phyloP scores from a whole-genome alignment of 768 basidiomycete genomes.

The Boletus coccyginus region DNA sequence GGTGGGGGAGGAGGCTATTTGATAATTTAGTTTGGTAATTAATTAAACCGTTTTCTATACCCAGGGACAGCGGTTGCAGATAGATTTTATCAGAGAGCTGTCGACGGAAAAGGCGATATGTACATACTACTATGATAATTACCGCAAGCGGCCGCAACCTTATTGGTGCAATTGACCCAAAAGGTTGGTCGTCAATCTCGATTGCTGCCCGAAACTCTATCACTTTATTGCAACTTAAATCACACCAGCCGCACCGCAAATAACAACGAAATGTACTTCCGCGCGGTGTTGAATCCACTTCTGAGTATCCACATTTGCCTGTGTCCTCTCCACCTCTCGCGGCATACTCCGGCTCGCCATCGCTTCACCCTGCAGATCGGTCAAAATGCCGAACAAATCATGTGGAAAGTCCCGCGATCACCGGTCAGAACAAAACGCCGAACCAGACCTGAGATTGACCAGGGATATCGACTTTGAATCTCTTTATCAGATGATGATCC shows the following conservation, averaged over 20 bases:
- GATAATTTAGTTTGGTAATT: conserved; percentile 35
- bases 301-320: not conserved
- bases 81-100: conserved; percentile 29
- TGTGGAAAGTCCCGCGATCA: conserved; percentile 24
- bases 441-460: conserved; percentile 3
- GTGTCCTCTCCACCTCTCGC: not conserved
- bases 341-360: conserved; percentile 12
- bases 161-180: conserved; percentile 39
- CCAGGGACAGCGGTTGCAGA: conserved; percentile 15
- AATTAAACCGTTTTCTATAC: conserved; percentile 35
- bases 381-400: conserved; percentile 9
- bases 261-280: not conserved
- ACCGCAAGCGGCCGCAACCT: conserved; percentile 30
- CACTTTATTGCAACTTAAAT: conserved; percentile 53
- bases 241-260: conserved; percentile 8
- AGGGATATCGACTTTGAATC: not conserved
- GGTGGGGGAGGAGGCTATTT: conserved; percentile 25
- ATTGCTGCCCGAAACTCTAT: conserved; percentile 46
- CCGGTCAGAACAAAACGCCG: conserved; percentile 5
- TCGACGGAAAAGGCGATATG: conserved; percentile 20
- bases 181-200: conserved; percentile 44
- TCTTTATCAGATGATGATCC: conserved; percentile 13
- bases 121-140: conserved; percentile 20
- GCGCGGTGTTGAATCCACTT: not conserved
- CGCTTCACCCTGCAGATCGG: conserved; percentile 24